phyloP scores from a whole-genome alignment of 768 basidiomycete species.

The Hygrocybe coccinea region DNA sequence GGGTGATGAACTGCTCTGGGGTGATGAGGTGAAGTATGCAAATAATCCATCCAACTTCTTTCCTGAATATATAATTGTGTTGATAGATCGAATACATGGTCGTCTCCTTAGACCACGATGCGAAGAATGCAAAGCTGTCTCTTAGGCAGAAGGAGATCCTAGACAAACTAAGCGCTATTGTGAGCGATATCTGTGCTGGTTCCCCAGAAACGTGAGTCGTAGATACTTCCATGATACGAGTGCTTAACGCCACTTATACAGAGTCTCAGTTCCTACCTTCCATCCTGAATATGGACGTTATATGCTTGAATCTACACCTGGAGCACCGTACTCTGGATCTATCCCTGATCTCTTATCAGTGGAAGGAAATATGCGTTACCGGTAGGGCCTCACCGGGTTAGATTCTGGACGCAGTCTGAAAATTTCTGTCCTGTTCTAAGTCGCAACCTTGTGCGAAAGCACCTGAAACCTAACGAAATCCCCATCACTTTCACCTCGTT shows the following conservation, averaged over 20 bases:
- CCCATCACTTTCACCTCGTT: slow-evolving; percentile 95
- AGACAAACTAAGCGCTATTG: slow-evolving; percentile 64
- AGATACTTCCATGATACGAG: neutral
- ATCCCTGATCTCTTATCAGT: slow-evolving; percentile 84
- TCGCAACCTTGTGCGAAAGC: slow-evolving; percentile 75
- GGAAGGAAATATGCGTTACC: slow-evolving; percentile 91
- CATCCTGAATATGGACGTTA: slow-evolving; percentile 98
- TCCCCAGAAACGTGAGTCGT: slow-evolving; percentile 54
- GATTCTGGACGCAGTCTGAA: slow-evolving; percentile 4
- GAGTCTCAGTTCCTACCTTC: slow-evolving; percentile 78
- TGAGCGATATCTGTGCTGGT: slow-evolving; percentile 58
- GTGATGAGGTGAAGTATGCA: slow-evolving; percentile 80
- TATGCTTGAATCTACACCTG: slow-evolving; percentile 98
- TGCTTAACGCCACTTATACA: slow-evolving; percentile 24
- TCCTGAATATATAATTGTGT: slow-evolving; percentile 11
- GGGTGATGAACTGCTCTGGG: slow-evolving; percentile 94
- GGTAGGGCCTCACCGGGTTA: slow-evolving; percentile 38
- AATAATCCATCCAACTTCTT: neutral
- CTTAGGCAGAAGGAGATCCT: slow-evolving; percentile 96
- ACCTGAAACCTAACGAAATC: slow-evolving; percentile 80
- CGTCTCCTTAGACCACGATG: slow-evolving; percentile 70
- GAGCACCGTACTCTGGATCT: slow-evolving; percentile 87
- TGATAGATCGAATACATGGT: slow-evolving; percentile 94
- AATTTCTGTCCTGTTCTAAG: slow-evolving; percentile 34
- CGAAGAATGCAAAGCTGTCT: slow-evolving; percentile 81